A percentile compares a stretch with the other conserved stretches of the same genome.
phyloP scores from a whole-genome alignment of 176 grass and related monocot genomes.

The Luzula sylvatica region DNA sequence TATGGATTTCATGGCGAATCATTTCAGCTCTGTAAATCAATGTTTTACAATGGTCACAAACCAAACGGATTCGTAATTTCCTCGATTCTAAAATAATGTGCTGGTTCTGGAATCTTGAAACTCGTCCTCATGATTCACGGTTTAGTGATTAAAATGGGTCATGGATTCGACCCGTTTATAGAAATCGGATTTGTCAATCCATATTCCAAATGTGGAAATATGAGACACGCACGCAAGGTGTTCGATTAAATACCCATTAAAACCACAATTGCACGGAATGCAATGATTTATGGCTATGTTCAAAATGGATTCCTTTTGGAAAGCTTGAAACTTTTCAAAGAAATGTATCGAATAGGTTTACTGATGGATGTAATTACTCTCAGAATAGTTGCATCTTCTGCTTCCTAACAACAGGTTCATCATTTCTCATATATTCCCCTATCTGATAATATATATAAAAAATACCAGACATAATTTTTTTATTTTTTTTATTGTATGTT shows the following conservation, averaged over 20 bases:
- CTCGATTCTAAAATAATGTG: conserved; percentile 44
- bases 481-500: conserved; percentile 18
- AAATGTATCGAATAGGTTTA: conserved; percentile 69
- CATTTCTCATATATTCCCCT: too few species aligned
- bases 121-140: conserved; percentile 67
- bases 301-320: conserved; percentile 39
- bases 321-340: conserved; percentile 36
- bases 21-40: conserved; percentile 33
- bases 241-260: conserved; percentile 76
- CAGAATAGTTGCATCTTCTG: conserved; percentile 41
- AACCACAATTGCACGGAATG: conserved; percentile 71
- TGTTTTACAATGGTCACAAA: conserved; percentile 29
- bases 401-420: conserved; percentile 53
- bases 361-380: conserved; percentile 65
- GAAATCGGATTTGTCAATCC: conserved; percentile 66
- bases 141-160: conserved; percentile 43
- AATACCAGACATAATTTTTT: conserved; percentile 4
- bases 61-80: conserved; percentile 70
- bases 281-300: conserved; percentile 58
- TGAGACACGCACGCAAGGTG: conserved; percentile 38
- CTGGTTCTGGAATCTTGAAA: conserved; percentile 40
- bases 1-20: conserved; percentile 34
- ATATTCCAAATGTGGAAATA: conserved; percentile 77
- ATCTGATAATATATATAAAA: conserved; percentile 18
- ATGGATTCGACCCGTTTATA: conserved; percentile 60